Conservation (phyloP, 768 basidiomycete species). For the Termitomyces sp. region DNA sequence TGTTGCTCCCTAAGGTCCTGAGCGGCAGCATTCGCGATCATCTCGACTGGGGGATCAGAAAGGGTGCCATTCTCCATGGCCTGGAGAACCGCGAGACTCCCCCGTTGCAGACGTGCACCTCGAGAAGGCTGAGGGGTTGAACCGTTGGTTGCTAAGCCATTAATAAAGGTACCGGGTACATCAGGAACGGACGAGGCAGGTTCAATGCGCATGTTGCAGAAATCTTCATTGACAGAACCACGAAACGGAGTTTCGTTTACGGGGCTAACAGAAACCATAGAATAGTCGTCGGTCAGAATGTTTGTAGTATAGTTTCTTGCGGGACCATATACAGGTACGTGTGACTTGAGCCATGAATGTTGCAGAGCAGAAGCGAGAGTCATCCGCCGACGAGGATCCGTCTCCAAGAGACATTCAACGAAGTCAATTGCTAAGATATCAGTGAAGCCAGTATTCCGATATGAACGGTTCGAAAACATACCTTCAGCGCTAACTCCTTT, state of each 20-base stretch:
- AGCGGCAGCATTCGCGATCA: slow-evolving; percentile 37
- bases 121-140: slow-evolving; percentile 18
- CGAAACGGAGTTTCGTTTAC: slow-evolving; percentile 9
- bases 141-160: slow-evolving; percentile 5
- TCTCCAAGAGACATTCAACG: slow-evolving; percentile 56
- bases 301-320: not conserved
- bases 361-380: slow-evolving; percentile 58
- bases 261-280: slow-evolving; percentile 16
- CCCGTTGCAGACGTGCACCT: slow-evolving; percentile 39
- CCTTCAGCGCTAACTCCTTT: slow-evolving; percentile 39
- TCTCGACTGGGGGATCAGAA: slow-evolving; percentile 51
- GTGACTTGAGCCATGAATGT: slow-evolving; percentile 70
- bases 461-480: slow-evolving; percentile 21
- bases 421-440: slow-evolving; percentile 55
- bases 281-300: slow-evolving; percentile 13
- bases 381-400: slow-evolving; percentile 64
- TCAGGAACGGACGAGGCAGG: slow-evolving; percentile 8
- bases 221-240: slow-evolving; percentile 22
- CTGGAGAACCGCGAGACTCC: slow-evolving; percentile 39
- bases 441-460: not conserved
- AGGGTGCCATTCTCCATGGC: slow-evolving; percentile 39
- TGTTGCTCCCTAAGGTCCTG: slow-evolving; percentile 18
- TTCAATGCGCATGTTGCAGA: slow-evolving; percentile 28
- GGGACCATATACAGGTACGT: slow-evolving; percentile 22
- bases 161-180: slow-evolving; percentile 10